Evolutionary conservation across 495 filamentous ascomycete species (phyloP), one percentile per base, ranked within the genome.

Genomic region (Talaromyces borbonicus): DNA sequence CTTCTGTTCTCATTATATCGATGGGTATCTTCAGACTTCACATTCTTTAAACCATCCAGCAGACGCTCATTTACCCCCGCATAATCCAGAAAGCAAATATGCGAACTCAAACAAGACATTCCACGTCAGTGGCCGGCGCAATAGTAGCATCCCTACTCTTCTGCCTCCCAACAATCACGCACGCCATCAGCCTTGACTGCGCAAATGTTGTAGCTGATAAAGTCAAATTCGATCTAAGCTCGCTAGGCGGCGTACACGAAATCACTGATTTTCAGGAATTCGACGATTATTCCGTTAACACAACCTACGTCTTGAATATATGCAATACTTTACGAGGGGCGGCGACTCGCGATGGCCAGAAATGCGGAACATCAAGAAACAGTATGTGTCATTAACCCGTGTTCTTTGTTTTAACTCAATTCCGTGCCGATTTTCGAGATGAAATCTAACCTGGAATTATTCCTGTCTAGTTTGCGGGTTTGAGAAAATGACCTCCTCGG

Each of bases 291-390:
- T 53, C 62, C 22, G 62, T 55, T 5, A 94, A 94, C 55, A 87
- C 80, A 5, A 95, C 85, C 7, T 95, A 90, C 65, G 85, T 85
- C n/a, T 59, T 98, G 27, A 85, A 96, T 52, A 73, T 95, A 39
- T 98, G 92, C 62, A 64, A 65, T 27, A 68, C 72, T 14, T 64
- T 98, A 33, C 67, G 68, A 47, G 67, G 72, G 43, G 72, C 67
- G 25, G 67, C 35, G 63, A 85, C 30, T 55, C 78, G 59, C 80
- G 88, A 62, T 63, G 74, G n/a, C 55, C 66, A 52, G 74, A 80
- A 49, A 66, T 84, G 49, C 64, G 78, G 72, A 66, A 79, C 82
- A 57, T 59, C 72, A 43, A 68, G 58, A 47, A 60, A 62, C 32
- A 61, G 62, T 71, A 59, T 39, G 59, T n/a, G n/a, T n/a, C n/a